Conservation (phyloP, 768 basidiomycete species). For the Phallus indusiatus region DNA sequence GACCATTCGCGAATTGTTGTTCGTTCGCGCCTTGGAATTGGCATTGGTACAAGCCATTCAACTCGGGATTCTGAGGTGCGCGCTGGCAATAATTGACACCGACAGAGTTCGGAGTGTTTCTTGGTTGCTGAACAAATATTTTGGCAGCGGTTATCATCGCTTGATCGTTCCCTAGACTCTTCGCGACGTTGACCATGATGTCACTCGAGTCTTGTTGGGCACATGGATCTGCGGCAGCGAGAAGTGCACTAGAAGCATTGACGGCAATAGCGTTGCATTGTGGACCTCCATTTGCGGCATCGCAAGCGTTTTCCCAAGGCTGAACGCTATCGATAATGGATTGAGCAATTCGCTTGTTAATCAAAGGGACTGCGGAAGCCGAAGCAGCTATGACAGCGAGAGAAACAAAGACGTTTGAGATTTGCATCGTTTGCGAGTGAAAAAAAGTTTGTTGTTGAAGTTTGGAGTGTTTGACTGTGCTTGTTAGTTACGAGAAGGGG, state of each 20-base stretch:
- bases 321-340: conserved; percentile 29
- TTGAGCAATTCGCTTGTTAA: conserved; percentile 40
- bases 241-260: conserved; percentile 45
- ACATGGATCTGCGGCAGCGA: conserved; percentile 45
- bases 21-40: conserved; percentile 42
- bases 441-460: not conserved
- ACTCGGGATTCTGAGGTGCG: conserved; percentile 42
- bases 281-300: conserved; percentile 44
- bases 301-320: conserved; percentile 38
- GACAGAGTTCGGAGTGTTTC: conserved; percentile 40
- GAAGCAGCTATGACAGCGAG: conserved; percentile 23
- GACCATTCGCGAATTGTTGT: conserved; percentile 35
- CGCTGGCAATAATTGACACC: conserved; percentile 44
- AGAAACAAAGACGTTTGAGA: conserved; percentile 14
- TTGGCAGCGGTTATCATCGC: conserved; percentile 43
- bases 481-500: too few relatives aligned
- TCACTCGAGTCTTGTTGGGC: conserved; percentile 51
- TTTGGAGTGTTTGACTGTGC: too few relatives aligned
- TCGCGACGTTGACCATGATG: conserved; percentile 36
- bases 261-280: conserved; percentile 51
- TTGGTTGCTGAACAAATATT: conserved; percentile 48
- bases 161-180: conserved; percentile 34
- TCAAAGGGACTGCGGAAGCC: conserved; percentile 25
- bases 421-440: not conserved
- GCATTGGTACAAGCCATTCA: conserved; percentile 49